These are phyloP conservation scores for Monosporozyma aerobia DNA, from an alignment of 805 yeast species.

Conservation along the genomic window DNA sequence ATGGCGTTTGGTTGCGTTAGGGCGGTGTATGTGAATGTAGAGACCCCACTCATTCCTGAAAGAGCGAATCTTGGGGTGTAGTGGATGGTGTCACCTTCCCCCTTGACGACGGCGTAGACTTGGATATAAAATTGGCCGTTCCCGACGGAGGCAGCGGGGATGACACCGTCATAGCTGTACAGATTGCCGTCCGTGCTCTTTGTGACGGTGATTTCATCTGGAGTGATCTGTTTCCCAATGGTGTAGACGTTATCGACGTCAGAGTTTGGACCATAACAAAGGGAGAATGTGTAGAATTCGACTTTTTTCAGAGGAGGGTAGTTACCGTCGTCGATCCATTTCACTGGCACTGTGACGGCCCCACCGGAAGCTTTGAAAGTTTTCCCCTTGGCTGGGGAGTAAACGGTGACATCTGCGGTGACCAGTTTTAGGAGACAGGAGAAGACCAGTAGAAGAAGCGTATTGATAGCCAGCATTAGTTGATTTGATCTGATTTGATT, in stretches of 20 bases:
- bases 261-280: conserved; percentile 61
- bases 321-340: conserved; percentile 52
- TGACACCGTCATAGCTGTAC: conserved; percentile 33
- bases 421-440: conserved; percentile 3
- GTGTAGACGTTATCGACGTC: conserved; percentile 35
- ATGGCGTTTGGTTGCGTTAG: conserved; percentile 37
- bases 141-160: conserved; percentile 40
- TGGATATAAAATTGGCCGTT: conserved; percentile 71
- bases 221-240: conserved; percentile 24
- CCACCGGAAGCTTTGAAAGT: conserved; percentile 22
- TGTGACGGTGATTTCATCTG: conserved; percentile 20
- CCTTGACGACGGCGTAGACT: conserved; percentile 37
- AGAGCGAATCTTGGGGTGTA: conserved; percentile 60
- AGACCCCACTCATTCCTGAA: conserved; percentile 60
- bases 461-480: not conserved
- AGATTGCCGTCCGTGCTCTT: conserved; percentile 13
- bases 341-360: conserved; percentile 21
- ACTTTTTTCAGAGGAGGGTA: conserved; percentile 40
- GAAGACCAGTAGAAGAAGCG: not conserved
- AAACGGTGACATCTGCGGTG: conserved; percentile 20
- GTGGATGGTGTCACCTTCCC: conserved; percentile 45
- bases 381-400: conserved; percentile 17
- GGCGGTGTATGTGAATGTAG: conserved; percentile 40
- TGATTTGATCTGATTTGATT: not conserved
- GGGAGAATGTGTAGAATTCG: conserved; percentile 38